Evolutionary conservation across 2,329 filamentous ascomycete species (phyloP), one percentile per base, ranked within the genome.

Genomic region (Neonectria ditissima): DNA sequence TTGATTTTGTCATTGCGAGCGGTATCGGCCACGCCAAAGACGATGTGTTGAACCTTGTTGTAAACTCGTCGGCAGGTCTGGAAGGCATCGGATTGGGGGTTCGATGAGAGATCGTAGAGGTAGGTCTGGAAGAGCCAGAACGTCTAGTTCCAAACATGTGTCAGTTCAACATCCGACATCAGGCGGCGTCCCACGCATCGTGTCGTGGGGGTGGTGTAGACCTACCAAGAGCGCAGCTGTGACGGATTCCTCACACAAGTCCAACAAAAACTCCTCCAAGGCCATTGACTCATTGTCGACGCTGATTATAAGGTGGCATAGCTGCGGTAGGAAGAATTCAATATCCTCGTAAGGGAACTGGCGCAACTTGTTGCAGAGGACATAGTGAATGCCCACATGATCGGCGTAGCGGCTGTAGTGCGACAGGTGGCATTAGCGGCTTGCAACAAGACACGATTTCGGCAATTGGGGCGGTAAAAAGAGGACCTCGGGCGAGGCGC

Each of bases 101-200:
- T 92, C 74, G 86, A 83, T 59, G 91, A 87, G 66, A 96, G 87
- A 76, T 96, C 93, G 82, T 92, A 91, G 30, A 96, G 87, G 76
- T 96, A 94, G 5, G 92, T 95, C 80, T 96, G 92, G 79, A 96
- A 94, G 55, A 96, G 86, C 92, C 92, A 96, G 79, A 96, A 96
- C 37, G 92, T 95, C 92, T 96, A 37, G 28, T 55, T 37, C 22
- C 10, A 18, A 26, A 26, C 22, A 18, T 30, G 10, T 5, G 60
- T 63, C 50, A 63, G 60, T 28, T 45, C 43, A 10, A 20, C 54
- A 18, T 58, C 55, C 26, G 18, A 16, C 26, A 22, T 51, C 26
- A 30, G 34, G 34, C 43, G 34, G 43, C 50, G 34, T 41, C 34
- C 60, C 43, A 34, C 55, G 55, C 55, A 50, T 50, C 48, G 43